Conservation (phyloP, 441 rosid species). For the Raphanus hybrid region DNA sequence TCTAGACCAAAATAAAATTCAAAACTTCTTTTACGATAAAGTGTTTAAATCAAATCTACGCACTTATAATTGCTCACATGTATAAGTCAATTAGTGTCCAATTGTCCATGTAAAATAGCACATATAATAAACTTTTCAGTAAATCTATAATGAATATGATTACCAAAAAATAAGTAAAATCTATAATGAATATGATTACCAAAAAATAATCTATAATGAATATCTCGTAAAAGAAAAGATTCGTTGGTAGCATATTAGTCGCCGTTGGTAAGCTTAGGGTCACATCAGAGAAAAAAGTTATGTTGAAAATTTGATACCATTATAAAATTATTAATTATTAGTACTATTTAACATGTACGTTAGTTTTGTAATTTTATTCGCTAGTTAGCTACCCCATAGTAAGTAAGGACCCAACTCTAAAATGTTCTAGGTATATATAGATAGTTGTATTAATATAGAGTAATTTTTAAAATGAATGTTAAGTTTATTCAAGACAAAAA, state of each 20-base stretch:
- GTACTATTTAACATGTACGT: no score
- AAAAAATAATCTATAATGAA: no score
- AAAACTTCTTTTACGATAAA: not conserved
- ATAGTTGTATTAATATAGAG: no score
- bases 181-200: not conserved
- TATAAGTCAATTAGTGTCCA: not conserved
- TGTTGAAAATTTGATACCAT: conserved; percentile 12
- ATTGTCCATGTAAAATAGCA: conserved; percentile 7
- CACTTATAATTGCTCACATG: conserved; percentile 25
- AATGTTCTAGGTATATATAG: no score
- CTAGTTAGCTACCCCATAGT: not conserved
- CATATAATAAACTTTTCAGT: not conserved
- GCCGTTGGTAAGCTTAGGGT: conserved; percentile 37
- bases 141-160: not conserved
- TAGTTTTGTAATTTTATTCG: not conserved
- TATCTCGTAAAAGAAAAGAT: conserved; percentile 12
- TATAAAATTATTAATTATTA: conserved; percentile 1
- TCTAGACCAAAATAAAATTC: not conserved
- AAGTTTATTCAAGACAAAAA: no score
- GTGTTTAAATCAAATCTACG: conserved; percentile 7
- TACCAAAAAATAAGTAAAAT: not conserved
- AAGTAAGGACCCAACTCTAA: not conserved
- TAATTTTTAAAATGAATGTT: no score
- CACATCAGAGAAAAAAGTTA: conserved; percentile 17
- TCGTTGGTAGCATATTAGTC: conserved; percentile 13